Base-by-base conservation (phyloP, 768 basidiomycete species). In the Rhodotorula toruloides region DNA sequence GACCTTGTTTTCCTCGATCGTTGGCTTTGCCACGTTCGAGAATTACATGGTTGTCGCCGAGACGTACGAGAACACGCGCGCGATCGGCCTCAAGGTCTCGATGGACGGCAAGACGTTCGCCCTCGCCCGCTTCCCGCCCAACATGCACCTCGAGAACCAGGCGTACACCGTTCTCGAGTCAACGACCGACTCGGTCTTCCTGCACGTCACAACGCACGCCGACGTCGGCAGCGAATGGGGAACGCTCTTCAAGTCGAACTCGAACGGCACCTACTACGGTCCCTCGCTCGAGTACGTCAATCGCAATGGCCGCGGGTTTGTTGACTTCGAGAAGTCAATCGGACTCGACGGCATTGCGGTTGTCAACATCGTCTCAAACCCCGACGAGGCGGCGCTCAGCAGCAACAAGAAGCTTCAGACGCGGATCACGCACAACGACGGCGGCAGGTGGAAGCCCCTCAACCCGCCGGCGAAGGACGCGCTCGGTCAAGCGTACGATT, bases 281-380 rank as follows among this genome's bases (percentile, higher is more conserved):
- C 76, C 92, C 17, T 90, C 92, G 1, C 74, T 89, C 44, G 87
- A 90, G 52, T 83, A 91, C 72, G 96, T 89, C 61, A 98, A 98
- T 77, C 84, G 96, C n/a, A 87, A 99, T 76, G 79, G 84, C 0
- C 76, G 79, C 0, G 96, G 96, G 9, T 98, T 83, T 74, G 93
- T 91, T 39, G 94, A 99, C 77, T 99, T 98, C 72, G 96, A 99
- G 80, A 99, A 98, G 81, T 88, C 97, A 83, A 84, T 88, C 61
- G 93, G 92, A 16, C 78, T 99, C 54, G 93, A 98, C 76, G 96
- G 96, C 0, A 94, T 99, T 68, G 94, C 94, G 10, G 79, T 99
- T 53, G 83, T 93, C 72, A 99, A 99, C 74, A 74, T 97, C 43
- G 91, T 99, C 12, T 78, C 87, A 11, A 96, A 98, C 74, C 82